Percentiles rank a stretch among this genome's conserved stretches.
Evolutionary conservation across 257 asterid species (phyloP).

Genomic region (Nicotiana sylvestris): DNA sequence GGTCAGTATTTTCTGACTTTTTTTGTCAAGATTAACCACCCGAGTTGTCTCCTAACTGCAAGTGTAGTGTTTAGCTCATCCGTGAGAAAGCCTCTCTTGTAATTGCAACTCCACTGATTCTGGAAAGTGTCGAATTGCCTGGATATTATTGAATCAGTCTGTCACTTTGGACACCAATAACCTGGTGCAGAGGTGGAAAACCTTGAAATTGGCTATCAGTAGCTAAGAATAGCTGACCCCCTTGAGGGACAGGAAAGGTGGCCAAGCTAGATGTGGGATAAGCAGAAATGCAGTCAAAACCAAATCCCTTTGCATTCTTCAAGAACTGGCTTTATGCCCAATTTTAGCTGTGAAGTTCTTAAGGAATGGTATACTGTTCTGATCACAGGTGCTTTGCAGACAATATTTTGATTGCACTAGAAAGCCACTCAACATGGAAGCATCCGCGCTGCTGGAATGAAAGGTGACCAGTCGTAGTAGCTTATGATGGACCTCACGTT

Average conservation of each 20-base stretch:
- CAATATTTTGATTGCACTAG: slow-evolving; percentile 72
- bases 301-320: slow-evolving; percentile 63
- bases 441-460: slow-evolving; percentile 63
- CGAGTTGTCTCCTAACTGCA: not conserved
- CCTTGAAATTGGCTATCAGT: not conserved
- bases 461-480: slow-evolving; percentile 73
- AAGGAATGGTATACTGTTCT: slow-evolving; percentile 42
- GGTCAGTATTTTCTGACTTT: not conserved
- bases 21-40: not conserved
- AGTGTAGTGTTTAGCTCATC: not conserved
- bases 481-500: slow-evolving; percentile 53
- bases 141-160: slow-evolving; percentile 66
- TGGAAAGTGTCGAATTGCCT: slow-evolving; percentile 71
- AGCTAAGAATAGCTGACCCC: slow-evolving; percentile 29
- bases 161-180: slow-evolving; percentile 42
- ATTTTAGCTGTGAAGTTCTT: slow-evolving; percentile 72
- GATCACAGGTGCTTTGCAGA: slow-evolving; percentile 70
- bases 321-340: slow-evolving; percentile 68
- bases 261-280: slow-evolving; percentile 62
- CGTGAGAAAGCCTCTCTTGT: not conserved
- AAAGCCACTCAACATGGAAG: slow-evolving; percentile 53
- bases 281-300: slow-evolving; percentile 58
- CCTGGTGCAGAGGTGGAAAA: slow-evolving; percentile 24
- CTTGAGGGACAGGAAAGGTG: slow-evolving; percentile 65
- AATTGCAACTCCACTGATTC: slow-evolving; percentile 6